These are phyloP conservation scores for Lophiostoma macrostomum DNA, from an alignment of 495 filamentous ascomycete genomes.

Conservation along the genomic window DNA sequence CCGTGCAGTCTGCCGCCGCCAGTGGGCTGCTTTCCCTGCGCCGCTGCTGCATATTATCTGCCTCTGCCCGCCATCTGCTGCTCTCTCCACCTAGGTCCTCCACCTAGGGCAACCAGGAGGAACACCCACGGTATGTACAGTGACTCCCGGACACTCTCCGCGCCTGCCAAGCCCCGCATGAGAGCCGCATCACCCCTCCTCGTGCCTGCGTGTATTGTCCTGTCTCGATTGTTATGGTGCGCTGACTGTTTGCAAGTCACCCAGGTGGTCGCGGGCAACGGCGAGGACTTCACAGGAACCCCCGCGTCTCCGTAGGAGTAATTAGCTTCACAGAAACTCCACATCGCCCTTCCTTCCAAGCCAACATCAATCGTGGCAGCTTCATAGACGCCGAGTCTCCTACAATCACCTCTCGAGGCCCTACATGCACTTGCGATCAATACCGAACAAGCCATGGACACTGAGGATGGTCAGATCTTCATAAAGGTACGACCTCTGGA, in stretches of 20 bases:
- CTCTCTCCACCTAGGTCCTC: constrained; percentile 28
- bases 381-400: not conserved
- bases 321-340: constrained; percentile 11
- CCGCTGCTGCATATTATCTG: constrained; percentile 30
- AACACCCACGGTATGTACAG: constrained; percentile 11
- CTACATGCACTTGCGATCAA: constrained; percentile 27
- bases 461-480: constrained; percentile 39
- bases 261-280: constrained; percentile 12
- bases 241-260: constrained; percentile 17
- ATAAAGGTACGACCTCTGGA: constrained; percentile 33
- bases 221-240: not conserved
- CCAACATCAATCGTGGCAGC: constrained; percentile 10
- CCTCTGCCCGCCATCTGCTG: constrained; percentile 1
- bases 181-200: constrained; percentile 1
- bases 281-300: constrained; percentile 7
- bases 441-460: constrained; percentile 30
- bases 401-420: constrained; percentile 4
- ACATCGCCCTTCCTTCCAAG: constrained; percentile 2
- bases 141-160: not conserved
- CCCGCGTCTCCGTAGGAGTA: constrained; percentile 18
- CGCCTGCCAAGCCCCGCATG: constrained; percentile 10
- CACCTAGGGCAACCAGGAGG: constrained; percentile 27
- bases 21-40: constrained; percentile 17
- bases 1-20: constrained; percentile 10
- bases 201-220: not conserved